A percentile compares a stretch with the other conserved stretches of the same genome.
These are phyloP conservation scores for Chrysanthemum lavandulifolium DNA, from an alignment of 129 eudicot species.

Conservation along the genomic window DNA sequence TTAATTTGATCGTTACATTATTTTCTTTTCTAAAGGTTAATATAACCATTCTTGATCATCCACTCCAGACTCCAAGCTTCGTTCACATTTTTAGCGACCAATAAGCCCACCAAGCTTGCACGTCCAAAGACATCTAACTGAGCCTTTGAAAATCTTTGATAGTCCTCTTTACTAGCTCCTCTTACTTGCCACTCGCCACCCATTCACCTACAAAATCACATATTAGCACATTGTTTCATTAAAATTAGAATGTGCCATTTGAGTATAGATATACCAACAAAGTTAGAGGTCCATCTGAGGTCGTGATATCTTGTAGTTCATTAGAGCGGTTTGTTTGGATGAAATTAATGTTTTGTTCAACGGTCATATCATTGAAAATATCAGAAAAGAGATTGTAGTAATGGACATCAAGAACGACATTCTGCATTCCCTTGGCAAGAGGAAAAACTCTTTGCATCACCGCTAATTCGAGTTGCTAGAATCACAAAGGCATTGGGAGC, in stretches of 20 bases:
- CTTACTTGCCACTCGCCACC: conserved; percentile 52
- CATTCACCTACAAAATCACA: conserved; percentile 58
- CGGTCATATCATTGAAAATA: conserved; percentile 33
- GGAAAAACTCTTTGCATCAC: conserved; percentile 57
- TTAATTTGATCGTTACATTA: too few relatives aligned
- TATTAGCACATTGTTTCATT: neutral
- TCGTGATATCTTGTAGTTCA: conserved; percentile 41
- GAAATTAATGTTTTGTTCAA: conserved; percentile 50
- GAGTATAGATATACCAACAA: conserved; percentile 46
- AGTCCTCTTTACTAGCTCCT: conserved; percentile 42
- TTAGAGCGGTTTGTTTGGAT: conserved; percentile 35
- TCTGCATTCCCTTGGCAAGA: conserved; percentile 41
- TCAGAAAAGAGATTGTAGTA: conserved; percentile 53
- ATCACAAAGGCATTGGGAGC: conserved; percentile 50
- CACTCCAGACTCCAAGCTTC: conserved; percentile 58
- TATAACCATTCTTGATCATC: conserved; percentile 58
- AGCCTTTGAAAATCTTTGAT: conserved; percentile 41
- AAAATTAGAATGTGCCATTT: neutral
- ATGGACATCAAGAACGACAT: conserved; percentile 62
- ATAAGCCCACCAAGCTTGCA: conserved; percentile 72
- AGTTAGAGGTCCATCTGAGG: conserved; percentile 47
- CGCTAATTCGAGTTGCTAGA: conserved; percentile 50
- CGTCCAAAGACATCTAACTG: conserved; percentile 53
- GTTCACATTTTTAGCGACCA: conserved; percentile 55
- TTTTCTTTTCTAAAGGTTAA: conserved; percentile 30